These are phyloP conservation scores for Novakomyces olei DNA, from an alignment of 805 yeast species.

Conservation along the genomic window DNA sequence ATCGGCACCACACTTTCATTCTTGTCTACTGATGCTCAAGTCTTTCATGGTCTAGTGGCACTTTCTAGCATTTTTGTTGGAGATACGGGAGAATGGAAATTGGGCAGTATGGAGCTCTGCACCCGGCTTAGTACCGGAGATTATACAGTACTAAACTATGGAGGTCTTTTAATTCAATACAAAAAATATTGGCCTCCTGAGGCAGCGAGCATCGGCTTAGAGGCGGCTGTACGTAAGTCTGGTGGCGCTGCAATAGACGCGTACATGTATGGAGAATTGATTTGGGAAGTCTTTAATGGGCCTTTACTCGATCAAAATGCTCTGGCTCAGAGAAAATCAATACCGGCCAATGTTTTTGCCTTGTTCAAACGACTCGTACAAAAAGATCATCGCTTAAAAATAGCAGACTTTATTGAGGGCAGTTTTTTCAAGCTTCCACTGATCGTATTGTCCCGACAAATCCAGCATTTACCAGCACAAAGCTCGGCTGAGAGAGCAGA, in stretches of 20 bases:
- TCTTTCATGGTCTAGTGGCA: constrained; percentile 43
- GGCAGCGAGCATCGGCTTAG: too few relatives aligned
- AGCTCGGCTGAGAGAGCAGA: constrained; percentile 30
- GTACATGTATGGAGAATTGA: constrained; percentile 36
- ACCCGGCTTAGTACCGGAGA: constrained; percentile 29
- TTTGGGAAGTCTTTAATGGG: constrained; percentile 25
- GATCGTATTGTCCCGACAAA: constrained; percentile 28
- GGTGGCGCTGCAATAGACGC: constrained; percentile 39
- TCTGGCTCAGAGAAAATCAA: constrained; percentile 9
- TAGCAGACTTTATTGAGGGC: constrained; percentile 12
- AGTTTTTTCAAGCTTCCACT: constrained; percentile 21
- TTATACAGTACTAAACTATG: constrained; percentile 21
- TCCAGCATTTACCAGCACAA: constrained; percentile 35
- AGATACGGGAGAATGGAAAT: constrained; percentile 56
- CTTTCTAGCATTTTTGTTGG: constrained; percentile 39
- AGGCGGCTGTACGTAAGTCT: constrained; percentile 17
- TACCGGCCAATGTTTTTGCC: constrained; percentile 21
- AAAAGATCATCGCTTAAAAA: constrained; percentile 20
- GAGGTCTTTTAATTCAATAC: constrained; percentile 16
- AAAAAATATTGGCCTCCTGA: constrained; percentile 31
- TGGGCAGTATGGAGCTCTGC: constrained; percentile 59
- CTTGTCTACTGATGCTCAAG: constrained; percentile 31
- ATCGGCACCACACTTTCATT: constrained; percentile 33
- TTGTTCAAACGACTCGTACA: constrained; percentile 22
- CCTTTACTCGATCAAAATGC: constrained; percentile 7